Conservation (phyloP, 495 filamentous ascomycete species). For the Ascodesmis nigricans region DNA sequence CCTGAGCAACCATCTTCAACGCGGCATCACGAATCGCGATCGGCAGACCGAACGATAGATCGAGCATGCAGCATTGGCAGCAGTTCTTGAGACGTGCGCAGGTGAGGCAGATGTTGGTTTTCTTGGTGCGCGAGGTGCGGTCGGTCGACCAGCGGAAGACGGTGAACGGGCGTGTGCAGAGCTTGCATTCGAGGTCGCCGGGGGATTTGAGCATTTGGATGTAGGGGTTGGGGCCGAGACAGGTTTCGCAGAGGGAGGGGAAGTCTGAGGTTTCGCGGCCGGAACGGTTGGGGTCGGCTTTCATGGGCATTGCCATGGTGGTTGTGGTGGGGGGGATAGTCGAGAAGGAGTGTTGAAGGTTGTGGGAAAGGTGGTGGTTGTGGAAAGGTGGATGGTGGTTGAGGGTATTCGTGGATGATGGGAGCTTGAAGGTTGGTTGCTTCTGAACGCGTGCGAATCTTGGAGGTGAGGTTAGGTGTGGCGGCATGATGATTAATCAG, state of each 20-base stretch:
- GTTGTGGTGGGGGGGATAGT: background rate
- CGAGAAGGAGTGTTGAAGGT: background rate
- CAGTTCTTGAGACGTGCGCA: conserved; percentile 65
- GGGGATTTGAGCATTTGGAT: conserved; percentile 98
- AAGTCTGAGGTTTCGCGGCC: conserved; percentile 88
- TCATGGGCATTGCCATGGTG: conserved; percentile 35
- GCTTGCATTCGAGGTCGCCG: conserved; percentile 58
- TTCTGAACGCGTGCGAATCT: too few species aligned
- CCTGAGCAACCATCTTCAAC: conserved; percentile 86
- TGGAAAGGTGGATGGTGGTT: conserved; percentile 3
- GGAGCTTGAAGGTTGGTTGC: too few species aligned
- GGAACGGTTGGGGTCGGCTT: conserved; percentile 89
- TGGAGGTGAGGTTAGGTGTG: too few species aligned
- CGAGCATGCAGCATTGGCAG: conserved; percentile 97
- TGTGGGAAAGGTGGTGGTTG: conserved; percentile 1
- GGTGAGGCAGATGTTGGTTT: conserved; percentile 53
- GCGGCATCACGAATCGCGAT: conserved; percentile 91
- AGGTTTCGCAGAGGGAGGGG: conserved; percentile 44
- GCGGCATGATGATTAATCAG: too few species aligned
- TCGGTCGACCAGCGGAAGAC: conserved; percentile 85
- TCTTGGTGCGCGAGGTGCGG: conserved; percentile 47
- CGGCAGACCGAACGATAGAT: conserved; percentile 82
- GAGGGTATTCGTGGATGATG: too few species aligned
- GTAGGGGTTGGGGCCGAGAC: conserved; percentile 63
- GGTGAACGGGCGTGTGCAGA: conserved; percentile 89